Evolutionary conservation across 257 asterid species (phyloP).

Genomic region (Nyctanthes arbortristis): DNA sequence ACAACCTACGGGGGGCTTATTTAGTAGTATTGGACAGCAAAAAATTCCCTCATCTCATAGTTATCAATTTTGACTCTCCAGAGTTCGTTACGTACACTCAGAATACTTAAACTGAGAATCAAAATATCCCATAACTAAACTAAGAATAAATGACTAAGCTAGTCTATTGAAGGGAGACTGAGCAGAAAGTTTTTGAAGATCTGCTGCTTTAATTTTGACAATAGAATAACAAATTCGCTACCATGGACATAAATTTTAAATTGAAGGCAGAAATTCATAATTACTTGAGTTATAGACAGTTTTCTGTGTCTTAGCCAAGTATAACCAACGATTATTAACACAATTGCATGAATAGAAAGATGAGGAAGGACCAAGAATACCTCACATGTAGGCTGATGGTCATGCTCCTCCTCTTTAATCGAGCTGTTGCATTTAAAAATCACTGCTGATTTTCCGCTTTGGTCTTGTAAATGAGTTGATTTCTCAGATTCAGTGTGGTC

Average conservation of each 20-base stretch:
- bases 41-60: neutral
- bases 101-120: neutral
- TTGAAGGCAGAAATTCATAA: neutral
- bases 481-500: constrained; percentile 23
- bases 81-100: neutral
- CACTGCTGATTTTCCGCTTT: constrained; percentile 21
- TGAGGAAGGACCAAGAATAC: constrained; percentile 24
- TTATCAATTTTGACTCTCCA: neutral
- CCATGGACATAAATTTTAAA: neutral
- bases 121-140: neutral
- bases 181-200: no score
- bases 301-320: neutral
- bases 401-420: constrained; percentile 25
- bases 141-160: no score
- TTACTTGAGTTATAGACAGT: neutral
- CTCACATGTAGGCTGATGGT: constrained; percentile 27
- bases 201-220: neutral
- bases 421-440: constrained; percentile 28
- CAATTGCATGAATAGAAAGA: no score
- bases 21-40: neutral
- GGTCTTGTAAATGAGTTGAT: constrained; percentile 26
- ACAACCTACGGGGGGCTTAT: no score
- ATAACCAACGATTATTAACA: neutral
- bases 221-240: neutral
- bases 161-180: no score